Base-by-base conservation (phyloP, 2,329 filamentous ascomycete species). In the Phaeomoniella chlamydospora region DNA sequence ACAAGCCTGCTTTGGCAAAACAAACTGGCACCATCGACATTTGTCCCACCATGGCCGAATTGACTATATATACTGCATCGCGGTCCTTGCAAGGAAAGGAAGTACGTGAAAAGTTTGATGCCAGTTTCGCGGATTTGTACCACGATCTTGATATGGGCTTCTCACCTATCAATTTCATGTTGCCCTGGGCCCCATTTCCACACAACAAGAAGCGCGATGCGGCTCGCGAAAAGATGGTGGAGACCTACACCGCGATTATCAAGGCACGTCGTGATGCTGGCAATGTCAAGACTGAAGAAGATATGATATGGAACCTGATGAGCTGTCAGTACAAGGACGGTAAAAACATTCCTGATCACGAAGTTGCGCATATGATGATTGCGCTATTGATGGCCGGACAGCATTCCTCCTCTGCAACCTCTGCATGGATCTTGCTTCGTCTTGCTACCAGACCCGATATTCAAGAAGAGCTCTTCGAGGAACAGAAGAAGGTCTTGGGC, bases 281-380 rank as follows among this genome's bases (percentile, higher is more conserved):
- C 1, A 48, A 43, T n/a, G 58, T 53, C 12, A 59, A 63, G 44
- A 61, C 61, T 40, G 50, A 54, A 18, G 65, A 72, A 13, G 76
- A 87, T 53, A 87, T 87, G 74, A 83, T 87, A 51, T 77, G 70
- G 65, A 82, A 87, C 52, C 56, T 88, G 38, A 86, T 87, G 80
- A 65, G 68, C 44, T 80, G 77, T 53, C 68, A 60, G 9, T 88
- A 88, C 70, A 86, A 86, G 59, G 67, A 82, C 46, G 81, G 82
- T 33, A 67, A 62, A 9, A 58, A 65, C 0, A 59, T 87, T 1
- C 76, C 81, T 0, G 81, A 88, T 52, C 69, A 75, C 45, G 81
- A 88, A 51, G 74, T 88, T 35, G 80, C 81, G 0, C 77, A 85
- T 56, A 82, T 88, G 67, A 86, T 88, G 82, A 88, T 88, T 49